Base-by-base conservation (phyloP, 164 flowering plant genomes). In the Vitis rotundifolia region DNA sequence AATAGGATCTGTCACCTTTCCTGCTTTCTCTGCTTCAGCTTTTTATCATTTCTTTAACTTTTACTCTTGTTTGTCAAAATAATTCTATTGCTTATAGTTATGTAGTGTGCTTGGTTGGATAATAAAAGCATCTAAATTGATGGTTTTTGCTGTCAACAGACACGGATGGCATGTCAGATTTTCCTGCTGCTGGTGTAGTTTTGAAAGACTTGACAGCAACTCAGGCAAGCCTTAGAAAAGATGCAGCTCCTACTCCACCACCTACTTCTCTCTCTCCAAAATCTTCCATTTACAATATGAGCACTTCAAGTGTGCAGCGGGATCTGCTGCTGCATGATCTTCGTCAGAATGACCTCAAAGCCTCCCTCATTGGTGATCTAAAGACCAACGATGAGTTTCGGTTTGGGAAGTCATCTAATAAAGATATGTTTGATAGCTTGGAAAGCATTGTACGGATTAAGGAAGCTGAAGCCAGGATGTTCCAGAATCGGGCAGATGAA, bases 401-500 rank as follows among this genome's bases (percentile, higher is more conserved):
- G 65, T 81, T 78, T 28, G 84, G 82, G 13, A 77, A 80, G 19
- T 71, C 70, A 59, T 61, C 81, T 7, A 82, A 69, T 57, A 78
- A 83, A 49, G 91, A 83, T 61, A 87, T 81, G 15, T 86, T 87
- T 54, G 96, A 91, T 65, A 93, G 90, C 82, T 73, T 93, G 67
- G 98, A 93, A 66, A 88, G 93, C 77, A 75, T 91, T 47, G 88
- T 93, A 28, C 81, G 90, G 61, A 83, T 91, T 2, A 95, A 95
- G 77, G 96, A 93, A 73, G 90, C 89, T 3, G 99, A 93, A 71
- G 92, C 97, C 8, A 82, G 86, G 73, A 90, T 95, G 97, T 95
- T 93, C 78, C 94, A 93, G 74, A 83, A 47, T 74, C 82, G 83
- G n/a, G 97, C 98, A 16, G 99, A 93, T 73, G 97, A 93, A 26